Percentiles rank a stretch among this genome's conserved stretches.
phyloP scores from a whole-genome alignment of 163 green algal genomes.

The Prototheca cutis region DNA sequence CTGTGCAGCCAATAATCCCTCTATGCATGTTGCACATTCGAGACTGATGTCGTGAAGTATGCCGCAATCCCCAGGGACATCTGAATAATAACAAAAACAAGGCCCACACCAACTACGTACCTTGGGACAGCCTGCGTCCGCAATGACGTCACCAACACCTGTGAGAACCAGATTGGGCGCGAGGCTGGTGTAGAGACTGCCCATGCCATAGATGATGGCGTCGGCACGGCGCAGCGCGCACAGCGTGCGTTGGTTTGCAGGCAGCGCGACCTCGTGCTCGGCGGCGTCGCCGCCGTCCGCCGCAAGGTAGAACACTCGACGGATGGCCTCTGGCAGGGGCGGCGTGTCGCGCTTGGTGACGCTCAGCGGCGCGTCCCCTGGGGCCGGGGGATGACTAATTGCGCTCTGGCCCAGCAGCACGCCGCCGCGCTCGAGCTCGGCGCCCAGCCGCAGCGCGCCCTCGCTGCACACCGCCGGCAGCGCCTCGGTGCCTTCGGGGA shows the following conservation, averaged over 20 bases:
- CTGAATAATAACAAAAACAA: no score
- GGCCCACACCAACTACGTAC: no score
- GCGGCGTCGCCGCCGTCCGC: constrained; percentile 48
- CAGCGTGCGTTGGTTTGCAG: constrained; percentile 65
- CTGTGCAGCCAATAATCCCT: no score
- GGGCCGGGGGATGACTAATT: constrained; percentile 78
- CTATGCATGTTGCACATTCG: no score
- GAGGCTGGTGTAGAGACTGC: constrained; percentile 94
- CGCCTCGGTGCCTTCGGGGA: constrained; percentile 54
- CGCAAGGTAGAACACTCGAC: constrained; percentile 93
- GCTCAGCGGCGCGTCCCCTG: constrained; percentile 1
- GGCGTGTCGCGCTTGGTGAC: constrained; percentile 55
- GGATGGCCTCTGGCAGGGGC: constrained; percentile 65
- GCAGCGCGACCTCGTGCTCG: constrained; percentile 81
- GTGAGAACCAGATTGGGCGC: constrained; percentile 80
- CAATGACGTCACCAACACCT: constrained; percentile 85
- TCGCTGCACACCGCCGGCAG: constrained; percentile 88
- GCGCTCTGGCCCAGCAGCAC: constrained; percentile 87
- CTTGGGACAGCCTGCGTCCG: constrained; percentile 65
- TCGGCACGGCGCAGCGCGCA: constrained; percentile 39
- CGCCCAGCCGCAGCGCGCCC: constrained; percentile 85
- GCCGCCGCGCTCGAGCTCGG: constrained; percentile 78
- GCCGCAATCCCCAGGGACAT: no score
- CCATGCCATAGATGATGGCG: constrained; percentile 85
- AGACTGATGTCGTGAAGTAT: no score